Evolutionary conservation across 495 filamentous ascomycete species (phyloP), one percentile per base, ranked within the genome.

Genomic region (Penicillium atrosanguineum): DNA sequence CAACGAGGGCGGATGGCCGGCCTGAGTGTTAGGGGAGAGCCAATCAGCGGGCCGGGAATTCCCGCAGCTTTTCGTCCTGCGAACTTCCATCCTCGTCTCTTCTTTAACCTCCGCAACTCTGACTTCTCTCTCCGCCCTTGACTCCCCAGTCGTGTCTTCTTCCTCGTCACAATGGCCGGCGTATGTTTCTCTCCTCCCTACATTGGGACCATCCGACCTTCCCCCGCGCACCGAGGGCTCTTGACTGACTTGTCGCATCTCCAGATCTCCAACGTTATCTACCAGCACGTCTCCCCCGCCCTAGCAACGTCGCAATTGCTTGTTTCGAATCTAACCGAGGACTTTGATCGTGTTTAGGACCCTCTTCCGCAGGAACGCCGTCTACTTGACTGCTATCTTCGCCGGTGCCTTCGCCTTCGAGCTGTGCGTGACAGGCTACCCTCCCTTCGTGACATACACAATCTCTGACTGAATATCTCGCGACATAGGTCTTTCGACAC

Each of bases 331-430:
- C 60, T 64, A 62, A 65, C 63, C 23, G 48, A 58, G 8, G 38
- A 20, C 61, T 53, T 50, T 53, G 62, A 40, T 41, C 29, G 23
- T 40, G 9, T 73, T 59, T 75, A 97, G 95, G 78, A 68, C 80
- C 65, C 64, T 99, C 61, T 85, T 97, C 78, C 86, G 87, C 69
- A 83, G 79, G 65, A 97, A 99, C 78, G 83, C 81, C 55, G 77
- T 86, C 70, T 95, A 93, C 80, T 79, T 99, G 53, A 89, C 85
- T 46, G 78, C 80, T 34, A 88, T 97, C 63, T 97, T 99, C 73
- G 80, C 74, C 55, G 77, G 82, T 48, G 95, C 91, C 52, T 99
- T 99, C 70, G 89, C 81, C 47, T 93, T 95, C 67, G 89, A 97
- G 78, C 81, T 97, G 95, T 99, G 80, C 52, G 89, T 76, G 39